A percentile compares a stretch with the other conserved stretches of the same genome.
Conservation (phyloP, 768 basidiomycete genomes). For the Naganishia vishniacii region DNA sequence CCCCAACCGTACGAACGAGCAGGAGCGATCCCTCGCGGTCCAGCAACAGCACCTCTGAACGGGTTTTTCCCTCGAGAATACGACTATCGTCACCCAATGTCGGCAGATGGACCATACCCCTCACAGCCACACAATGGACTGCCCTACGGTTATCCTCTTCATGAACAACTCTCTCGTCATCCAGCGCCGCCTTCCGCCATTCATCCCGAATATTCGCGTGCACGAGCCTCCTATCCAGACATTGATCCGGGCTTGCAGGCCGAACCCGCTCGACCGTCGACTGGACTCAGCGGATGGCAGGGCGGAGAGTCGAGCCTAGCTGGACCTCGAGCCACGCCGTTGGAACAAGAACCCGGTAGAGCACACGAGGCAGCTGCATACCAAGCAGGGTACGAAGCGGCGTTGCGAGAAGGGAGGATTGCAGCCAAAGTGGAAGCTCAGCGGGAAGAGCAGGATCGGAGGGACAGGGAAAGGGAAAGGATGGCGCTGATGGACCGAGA, state of each 20-base stretch:
- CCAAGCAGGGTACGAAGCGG: conserved; percentile 15
- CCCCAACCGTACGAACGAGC: background rate
- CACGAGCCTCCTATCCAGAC: background rate
- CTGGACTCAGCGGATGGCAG: conserved; percentile 20
- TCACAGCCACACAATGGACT: background rate
- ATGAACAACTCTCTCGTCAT: conserved; percentile 6
- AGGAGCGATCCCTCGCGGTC: background rate
- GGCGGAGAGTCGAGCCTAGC: background rate
- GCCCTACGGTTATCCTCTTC: background rate
- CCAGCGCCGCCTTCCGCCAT: background rate
- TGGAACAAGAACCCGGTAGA: background rate
- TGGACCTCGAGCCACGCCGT: background rate
- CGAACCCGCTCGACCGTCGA: background rate
- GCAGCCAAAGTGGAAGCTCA: conserved; percentile 7
- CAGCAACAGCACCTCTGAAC: background rate
- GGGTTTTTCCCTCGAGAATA: background rate
- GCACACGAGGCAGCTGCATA: background rate
- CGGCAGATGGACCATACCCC: background rate
- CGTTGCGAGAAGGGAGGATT: conserved; percentile 2
- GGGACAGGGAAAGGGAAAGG: conserved; percentile 14
- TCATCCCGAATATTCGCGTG: background rate
- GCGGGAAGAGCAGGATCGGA: background rate
- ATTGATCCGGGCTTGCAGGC: conserved; percentile 1
- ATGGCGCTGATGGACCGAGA: background rate
- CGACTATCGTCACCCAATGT: conserved; percentile 2